Conservation (phyloP, 2,329 filamentous ascomycete genomes). For the Immersiporthe knoxdaviesiana region DNA sequence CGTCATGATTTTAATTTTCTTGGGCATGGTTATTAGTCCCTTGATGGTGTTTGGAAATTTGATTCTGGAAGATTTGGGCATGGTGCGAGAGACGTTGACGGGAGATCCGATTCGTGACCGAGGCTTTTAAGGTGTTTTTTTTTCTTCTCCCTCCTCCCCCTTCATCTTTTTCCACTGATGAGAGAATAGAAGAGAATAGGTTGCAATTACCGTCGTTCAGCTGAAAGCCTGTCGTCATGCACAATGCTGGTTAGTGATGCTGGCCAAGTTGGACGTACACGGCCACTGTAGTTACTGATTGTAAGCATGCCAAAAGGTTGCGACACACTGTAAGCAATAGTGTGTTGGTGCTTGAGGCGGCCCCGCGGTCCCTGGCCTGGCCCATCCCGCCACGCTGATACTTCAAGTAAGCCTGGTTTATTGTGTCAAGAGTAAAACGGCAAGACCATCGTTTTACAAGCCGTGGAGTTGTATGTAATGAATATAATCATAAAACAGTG, state of each 20-base stretch:
- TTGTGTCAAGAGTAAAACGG: background rate
- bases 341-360: background rate
- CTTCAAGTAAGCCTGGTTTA: background rate
- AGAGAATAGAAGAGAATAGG: background rate
- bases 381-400: background rate
- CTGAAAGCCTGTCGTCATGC: background rate
- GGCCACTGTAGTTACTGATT: background rate
- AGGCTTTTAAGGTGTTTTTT: background rate
- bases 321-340: slow-evolving; percentile 3
- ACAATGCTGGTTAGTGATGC: background rate
- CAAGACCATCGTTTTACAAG: background rate
- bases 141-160: too few relatives aligned
- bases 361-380: slow-evolving; percentile 5
- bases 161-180: too few relatives aligned
- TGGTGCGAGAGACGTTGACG: background rate
- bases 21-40: background rate
- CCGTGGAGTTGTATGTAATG: background rate
- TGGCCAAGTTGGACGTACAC: background rate
- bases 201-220: background rate
- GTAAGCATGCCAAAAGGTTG: background rate
- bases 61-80: background rate
- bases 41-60: background rate
- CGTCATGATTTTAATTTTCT: background rate
- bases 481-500: background rate
- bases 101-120: background rate